A percentile compares a stretch with the other conserved stretches of the same genome.
Evolutionary conservation across 345 rosid genomes (phyloP).

Genomic region (Euphorbia pulcherrima): DNA sequence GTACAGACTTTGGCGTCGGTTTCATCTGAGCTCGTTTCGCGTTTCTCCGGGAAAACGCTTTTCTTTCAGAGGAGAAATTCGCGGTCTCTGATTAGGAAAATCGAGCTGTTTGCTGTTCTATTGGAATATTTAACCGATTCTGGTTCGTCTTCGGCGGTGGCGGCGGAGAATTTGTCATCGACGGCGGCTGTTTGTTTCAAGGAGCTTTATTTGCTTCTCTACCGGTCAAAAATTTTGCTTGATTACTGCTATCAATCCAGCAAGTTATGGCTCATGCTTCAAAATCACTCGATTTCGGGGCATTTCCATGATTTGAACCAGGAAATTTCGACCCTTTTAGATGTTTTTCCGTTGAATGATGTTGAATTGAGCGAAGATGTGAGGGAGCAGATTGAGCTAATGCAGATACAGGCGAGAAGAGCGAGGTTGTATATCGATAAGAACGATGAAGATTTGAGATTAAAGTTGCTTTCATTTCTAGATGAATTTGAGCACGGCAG

Average conservation of each 20-base stretch:
- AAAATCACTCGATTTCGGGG: slow-evolving; percentile 73
- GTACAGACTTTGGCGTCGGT: slow-evolving; percentile 57
- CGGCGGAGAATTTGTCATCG: slow-evolving; percentile 33
- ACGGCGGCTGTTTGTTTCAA: slow-evolving; percentile 67
- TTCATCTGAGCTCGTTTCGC: slow-evolving; percentile 54
- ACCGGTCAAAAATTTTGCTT: slow-evolving; percentile 74
- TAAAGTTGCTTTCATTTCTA: slow-evolving; percentile 50
- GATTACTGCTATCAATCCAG: slow-evolving; percentile 77
- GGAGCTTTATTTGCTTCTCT: slow-evolving; percentile 82
- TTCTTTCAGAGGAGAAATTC: slow-evolving; percentile 70
- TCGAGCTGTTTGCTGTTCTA: slow-evolving; percentile 59
- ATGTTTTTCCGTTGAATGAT: slow-evolving; percentile 67
- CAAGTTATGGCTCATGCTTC: slow-evolving; percentile 87
- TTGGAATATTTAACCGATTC: slow-evolving; percentile 61
- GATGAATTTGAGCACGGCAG: slow-evolving; percentile 59
- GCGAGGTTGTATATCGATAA: slow-evolving; percentile 55
- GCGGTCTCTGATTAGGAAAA: slow-evolving; percentile 64
- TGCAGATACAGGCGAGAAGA: slow-evolving; percentile 58
- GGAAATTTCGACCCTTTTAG: slow-evolving; percentile 81
- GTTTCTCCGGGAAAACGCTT: slow-evolving; percentile 38
- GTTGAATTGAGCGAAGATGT: slow-evolving; percentile 63
- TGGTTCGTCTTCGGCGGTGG: slow-evolving; percentile 24
- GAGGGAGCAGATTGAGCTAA: slow-evolving; percentile 69
- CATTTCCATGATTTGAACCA: slow-evolving; percentile 93
- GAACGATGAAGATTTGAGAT: slow-evolving; percentile 63